Percentiles rank a stretch among this genome's conserved stretches.
Evolutionary conservation across 495 filamentous ascomycete species (phyloP).

Genomic region (Neurospora pannonica): DNA sequence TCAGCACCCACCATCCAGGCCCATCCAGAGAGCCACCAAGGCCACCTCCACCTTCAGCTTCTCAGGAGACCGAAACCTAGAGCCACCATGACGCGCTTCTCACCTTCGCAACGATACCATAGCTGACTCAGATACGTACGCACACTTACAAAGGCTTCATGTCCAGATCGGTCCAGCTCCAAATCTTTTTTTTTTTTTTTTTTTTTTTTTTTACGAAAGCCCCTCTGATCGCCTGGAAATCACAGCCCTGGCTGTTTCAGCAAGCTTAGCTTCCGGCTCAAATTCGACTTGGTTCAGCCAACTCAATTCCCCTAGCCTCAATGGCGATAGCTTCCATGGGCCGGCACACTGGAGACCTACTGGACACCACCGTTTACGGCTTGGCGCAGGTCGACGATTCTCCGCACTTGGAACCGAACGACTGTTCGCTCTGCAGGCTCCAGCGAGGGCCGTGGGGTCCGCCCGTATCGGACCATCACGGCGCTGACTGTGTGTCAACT

Average conservation of each 20-base stretch:
- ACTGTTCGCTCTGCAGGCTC: conserved; percentile 15
- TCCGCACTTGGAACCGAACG: conserved; percentile 7
- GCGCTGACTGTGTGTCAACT: conserved; percentile 26
- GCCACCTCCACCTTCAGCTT: neutral
- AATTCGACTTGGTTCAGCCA: conserved; percentile 4
- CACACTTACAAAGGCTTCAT: neutral
- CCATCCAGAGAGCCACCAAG: neutral
- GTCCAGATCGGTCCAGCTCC: neutral
- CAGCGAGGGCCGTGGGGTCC: conserved; percentile 3
- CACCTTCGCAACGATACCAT: neutral
- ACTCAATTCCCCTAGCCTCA: conserved; percentile 3
- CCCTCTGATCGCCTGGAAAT: neutral
- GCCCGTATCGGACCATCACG: conserved; percentile 13
- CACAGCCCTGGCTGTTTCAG: neutral
- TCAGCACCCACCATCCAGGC: neutral
- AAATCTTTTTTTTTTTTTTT: neutral
- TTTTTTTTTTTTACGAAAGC: neutral
- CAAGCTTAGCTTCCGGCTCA: conserved; percentile 3
- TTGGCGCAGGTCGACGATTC: conserved; percentile 11
- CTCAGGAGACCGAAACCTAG: neutral
- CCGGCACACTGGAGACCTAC: neutral
- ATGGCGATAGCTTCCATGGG: conserved; percentile 6
- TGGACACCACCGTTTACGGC: conserved; percentile 3
- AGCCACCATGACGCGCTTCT: neutral
- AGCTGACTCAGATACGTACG: neutral